A percentile compares a stretch with the other conserved stretches of the same genome.
These are phyloP conservation scores for Elsinoe perseae DNA, from an alignment of 2,329 filamentous ascomycete genomes.

Conservation along the genomic window DNA sequence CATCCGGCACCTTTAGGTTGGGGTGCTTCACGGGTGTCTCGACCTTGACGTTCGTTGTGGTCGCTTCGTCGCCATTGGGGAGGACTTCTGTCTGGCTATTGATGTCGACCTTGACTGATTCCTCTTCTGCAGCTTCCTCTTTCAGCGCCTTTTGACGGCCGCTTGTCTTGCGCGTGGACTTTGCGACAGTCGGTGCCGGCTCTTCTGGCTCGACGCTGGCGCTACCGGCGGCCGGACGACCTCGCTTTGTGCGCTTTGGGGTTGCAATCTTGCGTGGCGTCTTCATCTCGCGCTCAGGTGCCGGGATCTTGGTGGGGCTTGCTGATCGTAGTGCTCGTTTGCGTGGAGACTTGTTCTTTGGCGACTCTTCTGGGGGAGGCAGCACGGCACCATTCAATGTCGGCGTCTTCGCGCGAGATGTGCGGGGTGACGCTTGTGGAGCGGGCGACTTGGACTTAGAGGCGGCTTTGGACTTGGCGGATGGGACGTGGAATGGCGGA, in stretches of 20 bases:
- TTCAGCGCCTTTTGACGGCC: conserved; percentile 40
- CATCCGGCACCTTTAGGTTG: conserved; percentile 65
- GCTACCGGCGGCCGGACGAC: conserved; percentile 25
- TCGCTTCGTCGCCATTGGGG: conserved; percentile 51
- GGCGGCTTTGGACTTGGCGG: not conserved
- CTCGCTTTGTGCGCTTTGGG: conserved; percentile 45
- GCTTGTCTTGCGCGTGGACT: conserved; percentile 14
- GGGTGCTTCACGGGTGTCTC: conserved; percentile 62
- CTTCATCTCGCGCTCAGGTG: conserved; percentile 22
- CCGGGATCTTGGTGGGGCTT: conserved; percentile 45
- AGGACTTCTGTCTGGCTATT: conserved; percentile 53
- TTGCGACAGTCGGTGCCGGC: conserved; percentile 16
- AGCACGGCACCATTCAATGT: conserved; percentile 7
- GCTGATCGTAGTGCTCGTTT: conserved; percentile 52
- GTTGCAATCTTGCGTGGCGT: conserved; percentile 43
- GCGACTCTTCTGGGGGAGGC: conserved; percentile 18
- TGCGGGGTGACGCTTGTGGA: conserved; percentile 23
- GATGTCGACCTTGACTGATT: conserved; percentile 61
- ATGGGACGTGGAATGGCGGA: conserved; percentile 56
- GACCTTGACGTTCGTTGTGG: conserved; percentile 64
- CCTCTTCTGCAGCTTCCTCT: conserved; percentile 14
- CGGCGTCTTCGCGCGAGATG: conserved; percentile 11
- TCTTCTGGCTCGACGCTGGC: conserved; percentile 24
- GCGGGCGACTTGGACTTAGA: conserved; percentile 21
- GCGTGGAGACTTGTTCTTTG: conserved; percentile 36